phyloP scores from a whole-genome alignment of 768 basidiomycete genomes.

The Rubroboletus pulcherrimus region DNA sequence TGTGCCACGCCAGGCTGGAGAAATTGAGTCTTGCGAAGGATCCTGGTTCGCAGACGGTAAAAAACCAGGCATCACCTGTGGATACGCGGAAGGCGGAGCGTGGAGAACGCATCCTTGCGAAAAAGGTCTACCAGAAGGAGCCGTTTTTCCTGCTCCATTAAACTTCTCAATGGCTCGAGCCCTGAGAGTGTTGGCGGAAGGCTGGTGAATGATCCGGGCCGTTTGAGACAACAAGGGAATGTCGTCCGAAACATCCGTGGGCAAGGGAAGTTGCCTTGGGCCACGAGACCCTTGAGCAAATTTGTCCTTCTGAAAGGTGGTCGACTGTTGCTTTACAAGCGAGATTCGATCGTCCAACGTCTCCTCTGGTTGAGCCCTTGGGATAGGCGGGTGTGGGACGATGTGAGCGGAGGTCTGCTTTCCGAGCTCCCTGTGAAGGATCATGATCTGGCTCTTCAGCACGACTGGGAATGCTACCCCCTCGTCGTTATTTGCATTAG shows the following conservation, averaged over 20 bases:
- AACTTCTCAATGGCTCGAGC: background rate
- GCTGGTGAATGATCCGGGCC: background rate
- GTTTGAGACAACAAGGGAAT: background rate
- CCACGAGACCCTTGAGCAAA: background rate
- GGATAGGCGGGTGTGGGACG: background rate
- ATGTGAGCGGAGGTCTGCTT: conserved; percentile 26
- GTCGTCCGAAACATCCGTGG: background rate
- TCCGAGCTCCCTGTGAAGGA: conserved; percentile 64
- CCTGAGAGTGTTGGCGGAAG: background rate
- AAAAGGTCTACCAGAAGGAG: background rate
- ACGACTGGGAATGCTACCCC: conserved; percentile 48
- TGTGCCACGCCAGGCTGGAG: background rate
- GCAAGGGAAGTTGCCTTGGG: background rate
- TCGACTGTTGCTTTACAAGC: background rate
- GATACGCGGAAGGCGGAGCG: conserved; percentile 25
- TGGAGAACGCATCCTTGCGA: conserved; percentile 11
- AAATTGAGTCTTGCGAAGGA: background rate
- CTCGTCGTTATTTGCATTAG: conserved; percentile 45
- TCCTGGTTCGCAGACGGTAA: conserved; percentile 6
- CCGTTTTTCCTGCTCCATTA: background rate
- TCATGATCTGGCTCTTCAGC: conserved; percentile 56
- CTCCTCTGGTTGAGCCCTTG: background rate
- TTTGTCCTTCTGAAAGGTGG: background rate
- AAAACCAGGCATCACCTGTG: conserved; percentile 28
- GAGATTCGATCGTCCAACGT: background rate